Conservation (phyloP, 2,329 filamentous ascomycete genomes). For the Curvularia sp. region DNA sequence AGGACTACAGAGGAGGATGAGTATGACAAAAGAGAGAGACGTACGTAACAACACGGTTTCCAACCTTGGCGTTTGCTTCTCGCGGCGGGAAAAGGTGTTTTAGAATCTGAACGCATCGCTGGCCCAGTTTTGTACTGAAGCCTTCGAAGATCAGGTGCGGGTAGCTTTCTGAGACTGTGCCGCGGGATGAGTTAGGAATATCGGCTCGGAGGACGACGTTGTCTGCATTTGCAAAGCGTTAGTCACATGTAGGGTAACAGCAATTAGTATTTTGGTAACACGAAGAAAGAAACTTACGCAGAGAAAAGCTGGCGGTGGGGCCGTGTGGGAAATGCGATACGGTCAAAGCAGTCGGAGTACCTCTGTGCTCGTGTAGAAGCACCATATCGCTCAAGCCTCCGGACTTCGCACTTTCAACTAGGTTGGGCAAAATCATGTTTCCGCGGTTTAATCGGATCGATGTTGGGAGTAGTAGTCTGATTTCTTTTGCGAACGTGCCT, state of each 20-base stretch:
- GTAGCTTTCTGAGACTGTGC: conserved; percentile 59
- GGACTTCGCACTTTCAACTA: conserved; percentile 81
- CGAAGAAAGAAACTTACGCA: conserved; percentile 54
- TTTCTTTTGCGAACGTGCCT: conserved; percentile 91
- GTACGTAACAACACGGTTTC: conserved; percentile 75
- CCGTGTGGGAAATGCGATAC: conserved; percentile 88
- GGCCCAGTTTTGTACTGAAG: conserved; percentile 81
- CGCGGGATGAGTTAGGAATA: conserved; percentile 84
- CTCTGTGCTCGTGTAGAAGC: conserved; percentile 76
- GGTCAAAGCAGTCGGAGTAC: conserved; percentile 88
- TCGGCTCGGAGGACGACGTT: conserved; percentile 94
- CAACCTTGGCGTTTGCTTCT: conserved; percentile 78
- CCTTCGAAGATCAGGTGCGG: conserved; percentile 96
- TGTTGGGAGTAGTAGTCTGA: conserved; percentile 82
- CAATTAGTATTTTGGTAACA: background rate
- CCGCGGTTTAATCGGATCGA: conserved; percentile 89
- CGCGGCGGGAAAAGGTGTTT: conserved; percentile 94
- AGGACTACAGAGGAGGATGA: background rate
- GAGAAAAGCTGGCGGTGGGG: conserved; percentile 83
- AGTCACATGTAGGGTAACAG: background rate
- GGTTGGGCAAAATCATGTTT: conserved; percentile 83
- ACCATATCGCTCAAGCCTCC: conserved; percentile 85
- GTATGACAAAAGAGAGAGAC: background rate
- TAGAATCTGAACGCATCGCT: conserved; percentile 84
- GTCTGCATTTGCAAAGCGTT: conserved; percentile 48